Conservation (phyloP, 805 yeast species). For the Huiozyma naganishii region DNA sequence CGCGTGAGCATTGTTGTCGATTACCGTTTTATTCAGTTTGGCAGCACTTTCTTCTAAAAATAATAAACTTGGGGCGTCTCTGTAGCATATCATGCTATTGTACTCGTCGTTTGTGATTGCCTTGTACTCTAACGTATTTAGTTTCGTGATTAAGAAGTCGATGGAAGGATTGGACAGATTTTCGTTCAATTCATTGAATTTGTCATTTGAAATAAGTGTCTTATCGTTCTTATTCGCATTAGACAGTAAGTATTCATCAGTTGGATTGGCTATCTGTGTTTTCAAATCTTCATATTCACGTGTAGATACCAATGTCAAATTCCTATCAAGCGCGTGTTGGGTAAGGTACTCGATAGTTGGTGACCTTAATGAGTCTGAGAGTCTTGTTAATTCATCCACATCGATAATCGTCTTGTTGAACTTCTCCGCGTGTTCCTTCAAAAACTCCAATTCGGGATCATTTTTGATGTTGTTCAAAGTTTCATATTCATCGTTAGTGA, state of each 20-base stretch:
- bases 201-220: not conserved
- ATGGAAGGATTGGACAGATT: conserved; percentile 10
- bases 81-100: not conserved
- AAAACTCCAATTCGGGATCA: not conserved
- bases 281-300: conserved; percentile 5
- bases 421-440: conserved; percentile 2
- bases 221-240: not conserved
- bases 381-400: conserved; percentile 5
- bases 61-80: not conserved
- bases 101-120: not conserved
- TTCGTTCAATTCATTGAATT: not conserved
- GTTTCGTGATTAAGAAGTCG: conserved; percentile 17
- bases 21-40: not conserved
- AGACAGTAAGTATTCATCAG: conserved; percentile 6
- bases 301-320: not conserved
- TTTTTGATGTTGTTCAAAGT: conserved; percentile 1
- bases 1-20: not conserved
- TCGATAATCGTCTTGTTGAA: conserved; percentile 4
- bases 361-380: conserved; percentile 8
- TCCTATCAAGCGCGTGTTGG: not conserved
- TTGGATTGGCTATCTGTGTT: conserved; percentile 5
- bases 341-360: conserved; percentile 2
- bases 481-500: not conserved
- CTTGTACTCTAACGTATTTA: conserved; percentile 4
- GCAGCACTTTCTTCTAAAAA: conserved; percentile 1